Evolutionary conservation across 768 basidiomycete genomes (phyloP).

Genomic region (Xerocomus brunneocitrinus): DNA sequence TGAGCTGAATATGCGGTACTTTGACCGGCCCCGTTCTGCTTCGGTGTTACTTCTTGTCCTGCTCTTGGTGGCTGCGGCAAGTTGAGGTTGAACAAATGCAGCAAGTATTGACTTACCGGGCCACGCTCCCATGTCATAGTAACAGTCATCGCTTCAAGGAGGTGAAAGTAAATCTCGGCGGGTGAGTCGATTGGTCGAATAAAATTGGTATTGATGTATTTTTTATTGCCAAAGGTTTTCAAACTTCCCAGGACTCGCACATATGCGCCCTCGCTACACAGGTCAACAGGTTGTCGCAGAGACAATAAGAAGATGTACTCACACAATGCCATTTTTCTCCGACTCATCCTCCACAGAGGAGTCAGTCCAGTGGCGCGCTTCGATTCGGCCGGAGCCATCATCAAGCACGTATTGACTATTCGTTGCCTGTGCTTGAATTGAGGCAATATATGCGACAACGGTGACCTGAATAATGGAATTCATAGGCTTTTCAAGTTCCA

Average conservation of each 20-base stretch:
- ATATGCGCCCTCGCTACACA: conserved; percentile 63
- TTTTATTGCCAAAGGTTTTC: conserved; percentile 76
- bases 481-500: conserved; percentile 3
- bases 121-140: conserved; percentile 65
- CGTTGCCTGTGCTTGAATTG: conserved; percentile 67
- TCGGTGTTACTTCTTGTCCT: conserved; percentile 18
- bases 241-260: conserved; percentile 78
- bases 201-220: conserved; percentile 75
- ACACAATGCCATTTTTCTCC: conserved; percentile 46
- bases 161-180: conserved; percentile 80
- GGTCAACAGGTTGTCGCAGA: background rate
- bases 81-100: background rate
- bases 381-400: conserved; percentile 79
- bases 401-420: conserved; percentile 77
- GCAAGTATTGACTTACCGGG: conserved; percentile 40
- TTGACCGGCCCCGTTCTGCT: conserved; percentile 10
- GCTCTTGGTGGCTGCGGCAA: conserved; percentile 31
- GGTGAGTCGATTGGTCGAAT: conserved; percentile 65
- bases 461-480: conserved; percentile 47
- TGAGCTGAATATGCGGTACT: conserved; percentile 42
- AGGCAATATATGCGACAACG: conserved; percentile 68
- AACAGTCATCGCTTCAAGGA: conserved; percentile 68
- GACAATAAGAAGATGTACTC: conserved; percentile 15
- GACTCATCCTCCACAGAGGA: conserved; percentile 53
- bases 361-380: conserved; percentile 82